phyloP scores from a whole-genome alignment of 768 basidiomycete genomes.

The Suillus plorans region DNA sequence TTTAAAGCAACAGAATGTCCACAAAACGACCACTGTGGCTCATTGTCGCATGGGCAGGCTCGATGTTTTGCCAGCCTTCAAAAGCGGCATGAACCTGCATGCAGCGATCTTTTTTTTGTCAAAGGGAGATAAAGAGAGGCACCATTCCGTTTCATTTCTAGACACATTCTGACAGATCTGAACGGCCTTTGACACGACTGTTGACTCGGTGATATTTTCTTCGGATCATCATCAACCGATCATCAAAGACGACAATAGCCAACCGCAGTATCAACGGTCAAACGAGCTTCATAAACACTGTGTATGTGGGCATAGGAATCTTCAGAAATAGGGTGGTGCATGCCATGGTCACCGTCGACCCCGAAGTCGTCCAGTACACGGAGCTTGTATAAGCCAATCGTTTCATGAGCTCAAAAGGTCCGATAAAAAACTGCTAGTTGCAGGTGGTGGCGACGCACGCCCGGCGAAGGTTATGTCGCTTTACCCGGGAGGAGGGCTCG shows the following conservation, averaged over 20 bases:
- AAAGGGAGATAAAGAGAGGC: background rate
- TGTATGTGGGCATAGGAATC: background rate
- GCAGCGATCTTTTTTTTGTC: background rate
- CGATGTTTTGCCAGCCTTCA: background rate
- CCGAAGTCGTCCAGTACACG: background rate
- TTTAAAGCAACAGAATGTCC: background rate
- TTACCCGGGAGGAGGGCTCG: background rate
- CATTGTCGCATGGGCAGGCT: background rate
- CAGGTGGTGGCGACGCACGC: background rate
- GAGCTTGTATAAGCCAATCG: background rate
- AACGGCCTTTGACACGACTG: background rate
- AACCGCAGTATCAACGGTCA: background rate
- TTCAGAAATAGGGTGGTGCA: background rate
- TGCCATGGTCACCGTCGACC: background rate
- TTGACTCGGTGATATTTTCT: background rate
- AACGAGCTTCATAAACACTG: background rate
- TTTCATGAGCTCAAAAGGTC: background rate
- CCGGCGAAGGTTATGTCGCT: background rate
- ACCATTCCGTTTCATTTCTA: background rate
- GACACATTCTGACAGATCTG: background rate
- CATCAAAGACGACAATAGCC: background rate
- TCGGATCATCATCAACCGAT: background rate
- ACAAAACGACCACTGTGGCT: background rate
- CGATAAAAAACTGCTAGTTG: background rate
- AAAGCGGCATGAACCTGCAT: background rate